phyloP scores from a whole-genome alignment of 106 monocot genomes.

The Iris macrosiphon region DNA sequence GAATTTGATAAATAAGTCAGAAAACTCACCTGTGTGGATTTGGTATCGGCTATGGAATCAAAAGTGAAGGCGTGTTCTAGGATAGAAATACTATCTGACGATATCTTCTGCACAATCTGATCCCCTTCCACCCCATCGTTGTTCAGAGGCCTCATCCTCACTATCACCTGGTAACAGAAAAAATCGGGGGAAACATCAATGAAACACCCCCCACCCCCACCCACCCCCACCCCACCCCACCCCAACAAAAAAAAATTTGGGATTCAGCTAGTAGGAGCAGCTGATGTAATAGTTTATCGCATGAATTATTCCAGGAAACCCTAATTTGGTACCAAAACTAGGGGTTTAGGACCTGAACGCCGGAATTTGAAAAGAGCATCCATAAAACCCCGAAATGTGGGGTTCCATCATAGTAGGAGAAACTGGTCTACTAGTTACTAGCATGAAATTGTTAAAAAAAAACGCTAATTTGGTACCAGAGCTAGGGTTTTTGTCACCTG shows the following conservation, averaged over 20 bases:
- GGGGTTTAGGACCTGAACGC: neutral
- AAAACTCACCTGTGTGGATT: conserved; percentile 51
- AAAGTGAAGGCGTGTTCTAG: conserved; percentile 71
- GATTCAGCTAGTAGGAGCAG: too few species aligned
- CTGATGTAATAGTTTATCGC: too few species aligned
- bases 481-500: too few species aligned
- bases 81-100: conserved; percentile 38
- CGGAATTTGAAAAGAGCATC: neutral
- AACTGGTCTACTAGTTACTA: too few species aligned
- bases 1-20: too few species aligned
- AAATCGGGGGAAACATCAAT: neutral
- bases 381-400: neutral
- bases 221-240: neutral
- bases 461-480: too few species aligned
- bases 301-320: neutral
- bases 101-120: conserved; percentile 50
- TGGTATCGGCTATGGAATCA: conserved; percentile 60
- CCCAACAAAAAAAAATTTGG: neutral
- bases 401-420: too few species aligned
- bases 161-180: conserved; percentile 40
- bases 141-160: conserved; percentile 53
- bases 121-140: conserved; percentile 50
- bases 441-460: too few species aligned
- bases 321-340: neutral
- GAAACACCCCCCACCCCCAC: too few species aligned